phyloP scores from a whole-genome alignment of 176 grass and related monocot species.

The Tillandsia fasciculata region DNA sequence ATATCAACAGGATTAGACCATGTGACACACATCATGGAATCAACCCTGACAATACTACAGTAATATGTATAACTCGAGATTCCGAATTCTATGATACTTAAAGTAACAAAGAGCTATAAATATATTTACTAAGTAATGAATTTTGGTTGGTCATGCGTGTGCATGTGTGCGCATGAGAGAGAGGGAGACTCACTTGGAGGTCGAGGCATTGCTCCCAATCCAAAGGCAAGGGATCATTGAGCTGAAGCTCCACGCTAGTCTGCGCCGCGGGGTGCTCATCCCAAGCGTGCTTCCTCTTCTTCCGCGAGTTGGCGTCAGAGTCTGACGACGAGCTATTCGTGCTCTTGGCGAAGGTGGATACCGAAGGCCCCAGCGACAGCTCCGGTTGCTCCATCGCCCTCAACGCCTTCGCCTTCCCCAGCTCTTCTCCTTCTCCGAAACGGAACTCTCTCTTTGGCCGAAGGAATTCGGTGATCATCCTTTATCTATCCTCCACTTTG shows the following conservation, averaged over 20 bases:
- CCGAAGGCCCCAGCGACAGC: conserved; percentile 52
- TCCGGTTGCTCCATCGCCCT: conserved; percentile 41
- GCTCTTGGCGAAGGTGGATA: conserved; percentile 10
- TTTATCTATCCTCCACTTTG: neutral
- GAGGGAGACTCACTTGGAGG: conserved; percentile 47
- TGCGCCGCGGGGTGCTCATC: conserved; percentile 34
- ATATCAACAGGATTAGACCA: neutral
- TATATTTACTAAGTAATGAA: neutral
- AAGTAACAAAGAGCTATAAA: neutral
- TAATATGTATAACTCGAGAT: conserved; percentile 6
- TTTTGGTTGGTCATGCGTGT: neutral
- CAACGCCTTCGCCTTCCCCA: conserved; percentile 8
- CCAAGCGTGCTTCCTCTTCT: conserved; percentile 71
- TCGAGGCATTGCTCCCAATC: conserved; percentile 98
- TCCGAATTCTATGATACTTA: neutral
- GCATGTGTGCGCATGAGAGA: neutral
- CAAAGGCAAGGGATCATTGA: conserved; percentile 63
- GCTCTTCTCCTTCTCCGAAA: conserved; percentile 4
- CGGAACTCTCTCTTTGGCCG: conserved; percentile 19
- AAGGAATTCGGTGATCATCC: conserved; percentile 35
- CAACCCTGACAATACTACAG: conserved; percentile 16
- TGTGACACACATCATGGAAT: neutral
- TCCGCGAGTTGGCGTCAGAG: conserved; percentile 50
- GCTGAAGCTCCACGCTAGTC: conserved; percentile 56
- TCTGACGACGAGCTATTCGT: conserved; percentile 58